A percentile compares a stretch with the other conserved stretches of the same genome.
Evolutionary conservation across 116 monocot genomes (phyloP).

Genomic region (Iris pallida): DNA sequence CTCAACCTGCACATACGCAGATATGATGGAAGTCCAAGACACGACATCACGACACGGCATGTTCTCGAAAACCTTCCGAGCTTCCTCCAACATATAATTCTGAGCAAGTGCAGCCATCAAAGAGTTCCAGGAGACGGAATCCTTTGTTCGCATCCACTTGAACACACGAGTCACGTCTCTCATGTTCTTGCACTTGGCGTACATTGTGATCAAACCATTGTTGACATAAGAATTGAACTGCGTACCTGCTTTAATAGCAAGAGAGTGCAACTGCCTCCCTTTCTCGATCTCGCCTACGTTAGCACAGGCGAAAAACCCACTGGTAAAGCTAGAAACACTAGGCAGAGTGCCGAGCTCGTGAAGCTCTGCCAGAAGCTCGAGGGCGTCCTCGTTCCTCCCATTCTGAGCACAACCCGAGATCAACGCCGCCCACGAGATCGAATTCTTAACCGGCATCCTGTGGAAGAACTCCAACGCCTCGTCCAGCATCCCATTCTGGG

Average conservation of each 20-base stretch:
- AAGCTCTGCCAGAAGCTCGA: conserved; percentile 34
- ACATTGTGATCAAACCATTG: conserved; percentile 57
- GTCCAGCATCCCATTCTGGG: conserved; percentile 45
- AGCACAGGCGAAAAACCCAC: conserved; percentile 42
- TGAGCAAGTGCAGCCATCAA: conserved; percentile 42
- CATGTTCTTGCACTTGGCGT: conserved; percentile 39
- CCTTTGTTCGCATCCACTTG: conserved; percentile 36
- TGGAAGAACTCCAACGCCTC: conserved; percentile 36
- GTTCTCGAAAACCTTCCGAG: conserved; percentile 34
- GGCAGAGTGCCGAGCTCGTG: conserved; percentile 34
- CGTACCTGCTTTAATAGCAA: conserved; percentile 50
- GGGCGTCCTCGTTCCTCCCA: conserved; percentile 35
- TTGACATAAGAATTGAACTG: conserved; percentile 43
- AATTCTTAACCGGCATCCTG: conserved; percentile 34
- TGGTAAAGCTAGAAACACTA: conserved; percentile 40
- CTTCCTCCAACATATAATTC: conserved; percentile 41
- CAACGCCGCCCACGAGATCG: conserved; percentile 43
- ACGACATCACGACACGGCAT: conserved; percentile 49
- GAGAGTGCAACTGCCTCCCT: conserved; percentile 52
- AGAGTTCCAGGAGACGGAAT: conserved; percentile 57
- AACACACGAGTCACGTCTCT: conserved; percentile 32
- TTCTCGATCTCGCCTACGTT: conserved; percentile 32
- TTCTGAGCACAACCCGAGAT: conserved; percentile 47
- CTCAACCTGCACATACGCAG: conserved; percentile 43
- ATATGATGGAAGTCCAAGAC: conserved; percentile 62